Conservation (phyloP, 1,284 basidiomycete genomes). For the Polyporus tsugae region DNA sequence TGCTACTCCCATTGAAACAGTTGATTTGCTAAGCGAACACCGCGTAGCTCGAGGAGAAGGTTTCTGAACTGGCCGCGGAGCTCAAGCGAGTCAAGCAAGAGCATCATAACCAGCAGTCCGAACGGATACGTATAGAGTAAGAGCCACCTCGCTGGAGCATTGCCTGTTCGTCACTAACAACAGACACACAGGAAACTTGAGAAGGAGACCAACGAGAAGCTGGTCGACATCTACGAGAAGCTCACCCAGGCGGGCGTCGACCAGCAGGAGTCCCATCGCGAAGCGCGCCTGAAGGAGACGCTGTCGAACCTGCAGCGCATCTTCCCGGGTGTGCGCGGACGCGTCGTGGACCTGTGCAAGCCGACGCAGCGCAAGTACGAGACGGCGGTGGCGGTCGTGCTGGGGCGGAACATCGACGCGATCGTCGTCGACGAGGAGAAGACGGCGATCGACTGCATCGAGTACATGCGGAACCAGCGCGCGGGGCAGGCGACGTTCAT, state of each 20-base stretch:
- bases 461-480: slow-evolving; percentile 97
- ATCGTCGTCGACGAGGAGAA: slow-evolving; percentile 97
- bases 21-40: not conserved
- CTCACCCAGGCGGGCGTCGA: slow-evolving; percentile 91
- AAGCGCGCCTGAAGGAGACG: slow-evolving; percentile 87
- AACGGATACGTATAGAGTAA: slow-evolving; percentile 76
- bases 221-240: slow-evolving; percentile 85
- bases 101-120: slow-evolving; percentile 77
- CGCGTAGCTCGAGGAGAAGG: slow-evolving; percentile 68
- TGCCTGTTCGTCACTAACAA: not conserved
- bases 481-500: slow-evolving; percentile 97
- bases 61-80: slow-evolving; percentile 60
- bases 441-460: slow-evolving; percentile 97
- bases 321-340: slow-evolving; percentile 93
- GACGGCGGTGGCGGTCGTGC: slow-evolving; percentile 91
- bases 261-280: slow-evolving; percentile 86
- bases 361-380: slow-evolving; percentile 95
- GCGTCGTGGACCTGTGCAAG: slow-evolving; percentile 93
- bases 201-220: slow-evolving; percentile 90
- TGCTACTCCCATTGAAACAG: not conserved
- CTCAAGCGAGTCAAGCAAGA: slow-evolving; percentile 71
- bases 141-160: slow-evolving; percentile 35
- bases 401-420: slow-evolving; percentile 95
- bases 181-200: slow-evolving; percentile 75
- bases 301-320: slow-evolving; percentile 85